Evolutionary conservation across 805 yeast species (phyloP).

Genomic region (Millerozyma acaciae): DNA sequence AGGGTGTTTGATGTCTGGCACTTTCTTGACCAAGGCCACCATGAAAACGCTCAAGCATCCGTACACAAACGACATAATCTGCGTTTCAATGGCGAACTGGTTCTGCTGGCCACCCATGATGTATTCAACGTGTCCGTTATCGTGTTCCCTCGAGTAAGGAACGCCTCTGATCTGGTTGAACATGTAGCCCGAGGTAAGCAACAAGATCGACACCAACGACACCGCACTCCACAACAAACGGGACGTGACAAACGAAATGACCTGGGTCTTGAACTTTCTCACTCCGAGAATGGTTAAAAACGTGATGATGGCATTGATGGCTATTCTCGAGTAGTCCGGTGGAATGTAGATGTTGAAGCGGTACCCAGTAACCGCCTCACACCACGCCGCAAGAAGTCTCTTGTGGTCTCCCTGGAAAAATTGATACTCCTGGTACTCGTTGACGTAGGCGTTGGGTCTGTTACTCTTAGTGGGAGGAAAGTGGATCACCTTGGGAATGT

Average conservation of each 20-base stretch:
- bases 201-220: slow-evolving; percentile 57
- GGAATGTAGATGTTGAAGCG: slow-evolving; percentile 37
- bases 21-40: slow-evolving; percentile 54
- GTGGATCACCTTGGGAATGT: slow-evolving; percentile 74
- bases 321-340: slow-evolving; percentile 38
- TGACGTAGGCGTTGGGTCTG: slow-evolving; percentile 24
- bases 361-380: slow-evolving; percentile 29
- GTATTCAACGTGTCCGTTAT: slow-evolving; percentile 35
- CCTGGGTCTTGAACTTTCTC: slow-evolving; percentile 24
- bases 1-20: slow-evolving; percentile 45
- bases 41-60: slow-evolving; percentile 61
- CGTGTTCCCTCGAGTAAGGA: slow-evolving; percentile 52
- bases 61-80: slow-evolving; percentile 70
- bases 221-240: slow-evolving; percentile 70
- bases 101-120: slow-evolving; percentile 59
- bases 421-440: slow-evolving; percentile 36
- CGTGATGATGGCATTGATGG: slow-evolving; percentile 30
- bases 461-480: slow-evolving; percentile 48
- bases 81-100: slow-evolving; percentile 88
- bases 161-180: slow-evolving; percentile 79
- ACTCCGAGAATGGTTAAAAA: slow-evolving; percentile 25
- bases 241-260: slow-evolving; percentile 41
- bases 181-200: slow-evolving; percentile 90
- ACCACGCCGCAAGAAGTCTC: slow-evolving; percentile 34
- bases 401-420: slow-evolving; percentile 46